Conservation (phyloP, 1,139 yeast species). For the Yamadazyma diddensiae region DNA sequence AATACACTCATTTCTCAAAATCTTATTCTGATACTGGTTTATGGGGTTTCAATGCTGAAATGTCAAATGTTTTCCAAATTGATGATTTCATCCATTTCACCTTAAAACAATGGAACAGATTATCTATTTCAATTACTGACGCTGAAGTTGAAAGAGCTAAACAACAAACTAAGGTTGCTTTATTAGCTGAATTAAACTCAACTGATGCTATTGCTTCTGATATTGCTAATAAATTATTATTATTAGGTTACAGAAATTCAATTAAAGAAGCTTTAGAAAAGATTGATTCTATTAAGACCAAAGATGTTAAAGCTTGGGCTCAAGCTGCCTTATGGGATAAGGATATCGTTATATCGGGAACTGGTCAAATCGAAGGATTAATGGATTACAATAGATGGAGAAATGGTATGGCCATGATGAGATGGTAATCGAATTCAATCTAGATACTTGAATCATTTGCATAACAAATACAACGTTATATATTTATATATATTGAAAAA, state of each 20-base stretch:
- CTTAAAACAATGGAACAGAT: constrained; percentile 84
- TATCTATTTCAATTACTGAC: constrained; percentile 69
- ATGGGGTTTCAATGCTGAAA: constrained; percentile 76
- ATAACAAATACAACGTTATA: constrained; percentile 2
- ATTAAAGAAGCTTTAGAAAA: constrained; percentile 56
- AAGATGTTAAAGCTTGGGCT: constrained; percentile 71
- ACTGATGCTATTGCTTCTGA: constrained; percentile 52
- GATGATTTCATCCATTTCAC: constrained; percentile 80
- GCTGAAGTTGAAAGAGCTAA: constrained; percentile 79
- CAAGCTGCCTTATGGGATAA: constrained; percentile 74
- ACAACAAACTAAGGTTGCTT: constrained; percentile 59
- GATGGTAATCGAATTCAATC: constrained; percentile 41
- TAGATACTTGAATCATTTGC: neutral
- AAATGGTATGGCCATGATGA: constrained; percentile 85
- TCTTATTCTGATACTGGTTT: constrained; percentile 76
- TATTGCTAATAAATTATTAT: constrained; percentile 60
- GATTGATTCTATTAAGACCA: constrained; percentile 61
- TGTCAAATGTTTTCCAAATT: constrained; percentile 54
- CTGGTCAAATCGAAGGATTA: constrained; percentile 81
- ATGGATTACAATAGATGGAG: constrained; percentile 82
- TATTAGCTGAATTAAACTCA: constrained; percentile 46
- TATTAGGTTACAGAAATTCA: constrained; percentile 60
- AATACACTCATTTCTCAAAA: constrained; percentile 65
- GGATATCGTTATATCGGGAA: constrained; percentile 77
- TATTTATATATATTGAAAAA: constrained; percentile 2